A percentile compares a stretch with the other conserved stretches of the same genome.
Evolutionary conservation across 192 early-diverging fungal genomes (phyloP).

Genomic region (Backusella mclennaniae): DNA sequence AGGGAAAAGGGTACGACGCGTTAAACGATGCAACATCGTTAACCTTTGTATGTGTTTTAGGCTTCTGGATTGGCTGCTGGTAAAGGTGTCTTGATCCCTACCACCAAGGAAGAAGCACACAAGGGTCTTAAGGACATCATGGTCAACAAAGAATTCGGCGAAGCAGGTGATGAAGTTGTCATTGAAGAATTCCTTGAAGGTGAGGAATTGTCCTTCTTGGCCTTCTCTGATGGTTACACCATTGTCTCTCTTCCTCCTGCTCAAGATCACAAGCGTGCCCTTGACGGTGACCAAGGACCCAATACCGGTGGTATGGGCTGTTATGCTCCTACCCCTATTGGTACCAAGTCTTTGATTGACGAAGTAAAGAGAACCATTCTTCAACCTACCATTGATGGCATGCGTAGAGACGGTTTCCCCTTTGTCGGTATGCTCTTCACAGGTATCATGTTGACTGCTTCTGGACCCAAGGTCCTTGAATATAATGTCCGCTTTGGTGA

Average conservation of each 20-base stretch:
- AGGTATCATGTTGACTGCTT: constrained; percentile 91
- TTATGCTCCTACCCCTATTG: constrained; percentile 95
- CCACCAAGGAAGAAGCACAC: constrained; percentile 81
- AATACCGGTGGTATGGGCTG: constrained; percentile 99
- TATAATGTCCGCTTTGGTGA: constrained; percentile 99
- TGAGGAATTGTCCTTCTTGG: constrained; percentile 90
- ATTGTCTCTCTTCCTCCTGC: constrained; percentile 87
- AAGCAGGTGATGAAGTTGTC: constrained; percentile 88
- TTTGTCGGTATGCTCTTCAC: constrained; percentile 98
- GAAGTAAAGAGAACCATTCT: constrained; percentile 77
- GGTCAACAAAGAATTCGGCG: constrained; percentile 88
- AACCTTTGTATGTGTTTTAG: background rate
- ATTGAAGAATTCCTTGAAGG: constrained; percentile 94
- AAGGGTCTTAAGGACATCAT: constrained; percentile 84
- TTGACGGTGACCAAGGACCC: constrained; percentile 88
- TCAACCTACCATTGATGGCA: constrained; percentile 92
- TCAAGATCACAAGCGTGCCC: constrained; percentile 98
- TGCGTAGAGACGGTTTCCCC: constrained; percentile 93
- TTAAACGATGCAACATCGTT: background rate
- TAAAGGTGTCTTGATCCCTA: constrained; percentile 95
- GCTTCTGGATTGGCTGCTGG: constrained; percentile 97
- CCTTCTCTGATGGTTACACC: constrained; percentile 95
- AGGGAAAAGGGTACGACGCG: background rate
- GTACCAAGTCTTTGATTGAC: constrained; percentile 69
- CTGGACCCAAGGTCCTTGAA: constrained; percentile 93